Base-by-base conservation (phyloP, 192 early-diverging fungal species). In the Coemansia sp. region DNA sequence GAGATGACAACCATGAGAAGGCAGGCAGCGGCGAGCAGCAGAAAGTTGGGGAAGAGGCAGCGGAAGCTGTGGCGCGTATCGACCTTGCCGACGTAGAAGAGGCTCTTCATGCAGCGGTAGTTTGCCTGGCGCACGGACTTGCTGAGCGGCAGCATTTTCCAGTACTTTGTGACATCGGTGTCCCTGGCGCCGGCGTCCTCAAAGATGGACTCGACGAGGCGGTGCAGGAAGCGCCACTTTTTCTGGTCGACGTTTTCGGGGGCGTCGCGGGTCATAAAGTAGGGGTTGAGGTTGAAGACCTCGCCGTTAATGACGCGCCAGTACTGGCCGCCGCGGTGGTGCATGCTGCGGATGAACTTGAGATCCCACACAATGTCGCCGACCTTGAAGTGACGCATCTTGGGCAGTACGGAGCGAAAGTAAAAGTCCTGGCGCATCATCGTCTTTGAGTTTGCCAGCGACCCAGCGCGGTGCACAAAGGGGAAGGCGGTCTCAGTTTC, bases 21-120 rank as follows among this genome's bases (percentile, higher is more conserved):
- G 52, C 86, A 86, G 32, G 96, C 89, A 19, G 84, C 83, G 15
- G 88, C 86, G 44, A 93, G 81, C 44, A 97, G 65, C 64, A 98
- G 81, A 57, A 95, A 97, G 67, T 90, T 86, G 26, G 95, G 83
- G 38, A 90, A 88, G 39, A 91, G 72, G 83, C 91, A 89, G 61
- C 80, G 74, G 41, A 89, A 58, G 44, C 89, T 87, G 21, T 88
- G 90, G 37, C 96, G 90, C 46, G 81, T 66, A 68, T 98, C 96
- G 3, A 96, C 86, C 22, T 85, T 84, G 29, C 93, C 96, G 21
- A 90, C 84, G 77, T 91, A 93, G 74, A 94, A 95, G 4, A 90
- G 72, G 50, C 90, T 87, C 29, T 88, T 84, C 60, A 98, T 68
- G 77, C 96, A 98, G 26, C 87, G 82, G 60, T 78, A 36, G 58